Evolutionary conservation across 768 basidiomycete genomes (phyloP), one percentile per base, ranked within the genome.

Genomic region (Russula earlei): DNA sequence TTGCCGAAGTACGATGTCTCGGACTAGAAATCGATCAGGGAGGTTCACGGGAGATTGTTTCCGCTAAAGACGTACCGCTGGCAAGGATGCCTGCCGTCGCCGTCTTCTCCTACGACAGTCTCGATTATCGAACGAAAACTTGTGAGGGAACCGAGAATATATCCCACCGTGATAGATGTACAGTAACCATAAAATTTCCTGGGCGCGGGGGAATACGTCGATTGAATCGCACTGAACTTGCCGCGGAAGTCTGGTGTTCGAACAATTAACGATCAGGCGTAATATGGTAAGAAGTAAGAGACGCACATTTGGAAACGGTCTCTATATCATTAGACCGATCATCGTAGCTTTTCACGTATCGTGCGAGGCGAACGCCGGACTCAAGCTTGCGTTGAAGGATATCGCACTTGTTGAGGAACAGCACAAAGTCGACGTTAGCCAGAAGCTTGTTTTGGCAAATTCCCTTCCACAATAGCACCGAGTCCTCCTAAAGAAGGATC

Each of bases 331-430:
- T 89, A 20, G 79, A 71, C 45, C 85, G 76, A 54, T 83, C 78
- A 9, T 77, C 79, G 64, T 84, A 89, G 45, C 83, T 85, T 45
- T 84, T 77, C 29, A 89, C 85, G 62, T 84, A 85, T 65, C 84
- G 82, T 33, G 75, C 69, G 29, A 89, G 70, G 56, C 75, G 75
- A 54, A 85, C 75, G 29, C 87, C 87, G 1, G 83, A 74, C 19
- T 72, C 69, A 11, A 89, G 77, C 64, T 89, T 89, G 43, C 74
- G 63, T 57, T 78, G 78, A 52, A 90, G 70, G 56, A 89, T 84
- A 63, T 89, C 87, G 56, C 83, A 83, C 67, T 91, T 91, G 71
- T 90, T 91, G 50, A 91, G 72, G 72, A 90, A 91, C 44, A 90
- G 74, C 57, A 90, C 83, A 33, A 89, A 72, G 61, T 86, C 84